Evolutionary conservation across 75 land plant genomes (phyloP).

Genomic region (Selaginella moellendorffii): DNA sequence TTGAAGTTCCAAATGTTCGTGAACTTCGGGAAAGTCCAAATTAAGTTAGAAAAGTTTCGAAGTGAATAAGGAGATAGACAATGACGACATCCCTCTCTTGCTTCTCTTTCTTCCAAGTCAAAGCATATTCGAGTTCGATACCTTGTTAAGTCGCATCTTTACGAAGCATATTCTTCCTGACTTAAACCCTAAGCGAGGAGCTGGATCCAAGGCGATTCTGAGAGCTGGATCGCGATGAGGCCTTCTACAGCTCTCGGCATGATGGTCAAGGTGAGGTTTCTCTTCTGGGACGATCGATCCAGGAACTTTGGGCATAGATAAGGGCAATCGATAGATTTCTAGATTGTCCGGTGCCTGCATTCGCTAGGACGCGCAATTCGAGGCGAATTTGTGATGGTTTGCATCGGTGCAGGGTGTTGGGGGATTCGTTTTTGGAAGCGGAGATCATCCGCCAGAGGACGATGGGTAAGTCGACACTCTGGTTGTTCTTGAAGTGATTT

Average conservation of each 20-base stretch:
- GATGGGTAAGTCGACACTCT: constrained; percentile 61
- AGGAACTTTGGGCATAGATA: background rate
- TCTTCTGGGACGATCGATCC: background rate
- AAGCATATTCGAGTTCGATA: no score
- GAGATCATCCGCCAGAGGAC: constrained; percentile 41
- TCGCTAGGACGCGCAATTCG: no score
- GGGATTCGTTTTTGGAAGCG: constrained; percentile 78
- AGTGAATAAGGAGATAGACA: no score
- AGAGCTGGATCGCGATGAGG: background rate
- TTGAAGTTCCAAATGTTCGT: no score
- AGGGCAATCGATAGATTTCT: background rate
- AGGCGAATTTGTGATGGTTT: background rate
- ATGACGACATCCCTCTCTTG: no score
- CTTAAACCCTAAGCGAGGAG: background rate
- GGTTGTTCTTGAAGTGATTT: no score
- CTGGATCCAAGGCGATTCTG: background rate
- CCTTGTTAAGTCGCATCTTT: no score
- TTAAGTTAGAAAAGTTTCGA: no score
- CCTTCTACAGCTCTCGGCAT: background rate
- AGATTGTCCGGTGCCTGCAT: no score
- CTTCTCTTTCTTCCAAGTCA: no score
- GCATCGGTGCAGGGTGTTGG: constrained; percentile 66
- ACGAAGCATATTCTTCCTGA: no score
- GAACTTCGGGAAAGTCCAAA: no score
- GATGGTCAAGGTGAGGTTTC: background rate